phyloP scores from a whole-genome alignment of 2,329 filamentous ascomycete species.

The Claviceps arundinis region DNA sequence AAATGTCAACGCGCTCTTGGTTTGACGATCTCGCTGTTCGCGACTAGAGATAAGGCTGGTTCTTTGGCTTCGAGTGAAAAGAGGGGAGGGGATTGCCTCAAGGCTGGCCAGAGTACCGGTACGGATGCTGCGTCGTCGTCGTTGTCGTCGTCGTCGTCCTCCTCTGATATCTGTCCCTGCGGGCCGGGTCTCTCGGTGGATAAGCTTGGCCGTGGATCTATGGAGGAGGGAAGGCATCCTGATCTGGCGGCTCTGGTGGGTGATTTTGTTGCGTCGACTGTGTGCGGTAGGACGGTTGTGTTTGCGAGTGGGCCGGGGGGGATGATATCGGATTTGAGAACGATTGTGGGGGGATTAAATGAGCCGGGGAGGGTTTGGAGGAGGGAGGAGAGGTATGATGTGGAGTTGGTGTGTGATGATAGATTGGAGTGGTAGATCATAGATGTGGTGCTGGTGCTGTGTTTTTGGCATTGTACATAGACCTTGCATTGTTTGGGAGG shows the following conservation, averaged over 20 bases:
- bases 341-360: constrained; percentile 40
- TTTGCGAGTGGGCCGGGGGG: constrained; percentile 46
- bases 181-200: constrained; percentile 16
- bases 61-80: constrained; percentile 7
- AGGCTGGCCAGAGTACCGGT: constrained; percentile 8
- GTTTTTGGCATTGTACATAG: not conserved
- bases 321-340: constrained; percentile 46
- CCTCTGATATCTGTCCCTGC: constrained; percentile 14
- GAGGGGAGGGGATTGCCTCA: constrained; percentile 4
- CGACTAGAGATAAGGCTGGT: constrained; percentile 36
- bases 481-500: not conserved
- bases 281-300: constrained; percentile 37
- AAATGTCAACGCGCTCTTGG: constrained; percentile 22
- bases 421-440: constrained; percentile 35
- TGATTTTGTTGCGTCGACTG: constrained; percentile 33
- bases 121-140: constrained; percentile 7
- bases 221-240: constrained; percentile 25
- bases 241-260: constrained; percentile 32
- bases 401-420: constrained; percentile 46
- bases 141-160: constrained; percentile 8
- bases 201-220: constrained; percentile 16
- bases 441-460: not conserved
- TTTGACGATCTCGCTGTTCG: constrained; percentile 42
- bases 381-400: constrained; percentile 41
- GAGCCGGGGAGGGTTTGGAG: constrained; percentile 40